Base-by-base conservation (phyloP, 1,139 yeast genomes). In the Kurtzmaniella quercitrusa region DNA sequence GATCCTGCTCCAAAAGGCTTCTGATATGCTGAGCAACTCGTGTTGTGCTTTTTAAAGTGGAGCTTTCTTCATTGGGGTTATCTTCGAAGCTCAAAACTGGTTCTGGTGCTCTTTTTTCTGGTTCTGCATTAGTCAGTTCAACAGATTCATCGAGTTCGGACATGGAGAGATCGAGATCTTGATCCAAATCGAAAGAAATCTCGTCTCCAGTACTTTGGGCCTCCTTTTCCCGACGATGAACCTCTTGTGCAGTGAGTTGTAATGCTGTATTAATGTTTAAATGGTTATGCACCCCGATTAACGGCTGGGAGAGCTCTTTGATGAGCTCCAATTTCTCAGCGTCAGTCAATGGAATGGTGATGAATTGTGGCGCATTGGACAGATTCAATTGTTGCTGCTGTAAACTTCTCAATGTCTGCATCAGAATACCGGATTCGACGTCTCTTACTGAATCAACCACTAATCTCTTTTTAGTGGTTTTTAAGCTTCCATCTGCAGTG, bases 21-120 rank as follows among this genome's bases (percentile, higher is more conserved):
- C 81, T 68, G 38, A 84, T 61, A 15, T 73, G 71, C 9, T 61
- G 61, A 0, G 89, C 88, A 38, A 85, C 72, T 50, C 79, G 76
- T 5, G 70, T 64, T 0, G 90, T 81, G 3, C 81, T 66, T 51
- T 71, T 68, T 5, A 27, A 11, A 1, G 81, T 65, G 8, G 51
- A 57, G 1, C 53, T 50, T 43, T 56, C 54, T 5, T 55, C 60
- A 9, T 43, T 38, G 4, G 11, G 25, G 7, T 21, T 19, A 17
- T 40, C 40, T 8, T 46, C 47, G 21, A 36, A 21, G n/a, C 11
- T 19, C 7, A 36, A 36, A 31, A 16, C 6, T 4, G 16, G 36
- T 27, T 46, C 47, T 15, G 27, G 38, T 16, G 50, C 56, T 1
- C 38, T 45, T 17, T 41, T 38, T 11, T 51, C 57, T 16, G 50